Evolutionary conservation across 2,329 filamentous ascomycete species (phyloP).

Genomic region (Microcyclosporella mali): DNA sequence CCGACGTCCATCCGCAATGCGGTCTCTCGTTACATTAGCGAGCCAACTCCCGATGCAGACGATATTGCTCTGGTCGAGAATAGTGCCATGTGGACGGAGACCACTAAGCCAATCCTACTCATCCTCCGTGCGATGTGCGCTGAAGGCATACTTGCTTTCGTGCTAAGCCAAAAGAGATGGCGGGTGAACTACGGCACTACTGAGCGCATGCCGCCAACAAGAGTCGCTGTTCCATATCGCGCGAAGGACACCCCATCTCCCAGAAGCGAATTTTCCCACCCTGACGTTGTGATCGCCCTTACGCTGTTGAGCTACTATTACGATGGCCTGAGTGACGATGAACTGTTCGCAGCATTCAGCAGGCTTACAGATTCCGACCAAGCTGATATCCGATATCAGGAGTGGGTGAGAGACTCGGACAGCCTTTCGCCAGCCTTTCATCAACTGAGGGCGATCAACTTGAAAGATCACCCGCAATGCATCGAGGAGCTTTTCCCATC

Average conservation of each 20-base stretch:
- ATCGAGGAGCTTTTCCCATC: constrained; percentile 31
- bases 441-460: constrained; percentile 23
- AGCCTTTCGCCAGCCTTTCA: constrained; percentile 13
- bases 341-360: constrained; percentile 38
- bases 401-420: constrained; percentile 18
- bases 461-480: constrained; percentile 23
- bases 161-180: constrained; percentile 58
- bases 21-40: constrained; percentile 14
- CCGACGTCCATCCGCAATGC: constrained; percentile 8
- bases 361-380: constrained; percentile 23
- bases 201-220: constrained; percentile 41
- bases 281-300: constrained; percentile 59
- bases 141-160: constrained; percentile 54
- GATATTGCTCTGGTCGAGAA: constrained; percentile 8
- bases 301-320: constrained; percentile 66
- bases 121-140: constrained; percentile 56
- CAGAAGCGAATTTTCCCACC: constrained; percentile 62
- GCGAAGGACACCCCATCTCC: constrained; percentile 60
- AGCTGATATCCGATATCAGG: constrained; percentile 24
- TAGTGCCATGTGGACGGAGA: constrained; percentile 11
- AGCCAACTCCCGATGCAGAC: constrained; percentile 6
- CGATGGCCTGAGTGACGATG: constrained; percentile 42
- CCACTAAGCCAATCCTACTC: constrained; percentile 36
- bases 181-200: constrained; percentile 55
- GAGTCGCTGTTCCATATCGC: constrained; percentile 60